Base-by-base conservation (phyloP, 306 rosid species). In the Hippophae gyantsensis region DNA sequence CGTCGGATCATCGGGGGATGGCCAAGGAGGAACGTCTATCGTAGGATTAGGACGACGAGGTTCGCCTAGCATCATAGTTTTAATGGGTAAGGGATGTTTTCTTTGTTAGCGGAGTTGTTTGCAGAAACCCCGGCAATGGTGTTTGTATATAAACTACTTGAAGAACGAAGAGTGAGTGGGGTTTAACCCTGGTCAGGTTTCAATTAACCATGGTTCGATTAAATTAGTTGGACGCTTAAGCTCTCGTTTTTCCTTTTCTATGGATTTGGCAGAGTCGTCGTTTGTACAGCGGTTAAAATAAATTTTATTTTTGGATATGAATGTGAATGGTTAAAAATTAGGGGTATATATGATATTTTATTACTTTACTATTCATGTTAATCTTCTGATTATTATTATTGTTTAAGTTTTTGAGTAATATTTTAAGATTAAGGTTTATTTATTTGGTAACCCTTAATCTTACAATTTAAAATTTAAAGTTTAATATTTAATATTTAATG, bases 11-110 rank as follows among this genome's bases (percentile, higher is more conserved):
- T 82, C 95, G 1, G 58, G 48, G 7, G 70, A 62, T 11, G 66
- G 51, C 89, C 94, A 85, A 0, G 96, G 95, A 9, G 92, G 94
- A 1, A 85, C 82, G 41, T 78, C 86, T 1, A 87, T 68, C 67
- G 90, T 82, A 11, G 89, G 95, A 71, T 79, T 79, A 0, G 79
- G 49, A 8, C 79, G 85, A 62, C 65, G 96, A 23, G 75, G 82
- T 53, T 87, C 94, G 6, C 98, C 84, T 48, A 87, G 72, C 82
- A 92, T 83, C 96, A 87, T 85, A 6, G 49, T 45, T 12, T 44
- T 44, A 9, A 11, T 6, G 38, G 38, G 57, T 5, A 25, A 41
- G 23, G 57, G 42, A 14, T 13, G 47, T 48, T 42, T 52, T 42
- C 13, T 43, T n/a, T 54, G 13, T 1, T 59, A 53, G 48, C 13